Percentiles rank a stretch among this genome's conserved stretches.
Conservation (phyloP, 2,329 filamentous ascomycete species). For the Cladorrhinum sp. region DNA sequence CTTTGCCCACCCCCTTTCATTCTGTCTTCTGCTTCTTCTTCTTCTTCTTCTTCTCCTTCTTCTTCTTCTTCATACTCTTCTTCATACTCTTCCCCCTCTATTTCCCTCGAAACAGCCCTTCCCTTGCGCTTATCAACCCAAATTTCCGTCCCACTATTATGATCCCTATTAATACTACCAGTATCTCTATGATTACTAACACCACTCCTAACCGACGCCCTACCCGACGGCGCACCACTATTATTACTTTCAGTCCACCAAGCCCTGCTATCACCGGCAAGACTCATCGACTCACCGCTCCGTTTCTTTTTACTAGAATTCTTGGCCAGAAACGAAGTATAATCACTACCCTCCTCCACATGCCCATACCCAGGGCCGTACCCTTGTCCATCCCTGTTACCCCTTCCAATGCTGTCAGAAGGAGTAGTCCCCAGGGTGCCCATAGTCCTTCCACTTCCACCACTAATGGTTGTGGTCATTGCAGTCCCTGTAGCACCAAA, state of each 20-base stretch:
- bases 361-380: no score
- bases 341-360: no score
- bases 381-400: no score
- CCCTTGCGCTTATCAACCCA: not conserved
- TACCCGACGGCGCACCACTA: not conserved
- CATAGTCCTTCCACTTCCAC: not conserved
- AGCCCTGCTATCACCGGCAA: not conserved
- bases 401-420: not conserved
- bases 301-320: not conserved
- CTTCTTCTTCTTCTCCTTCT: not conserved
- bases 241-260: not conserved
- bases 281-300: not conserved
- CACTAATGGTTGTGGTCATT: not conserved
- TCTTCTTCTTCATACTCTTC: not conserved
- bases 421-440: not conserved
- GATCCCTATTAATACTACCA: no score
- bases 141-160: no score
- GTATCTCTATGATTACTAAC: no score
- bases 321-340: no score
- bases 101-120: not conserved
- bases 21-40: not conserved
- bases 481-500: not conserved
- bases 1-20: not conserved
- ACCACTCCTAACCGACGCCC: not conserved
- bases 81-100: not conserved